Evolutionary conservation across 2,329 filamentous ascomycete species (phyloP).

Genomic region (Escovopsis sp.): DNA sequence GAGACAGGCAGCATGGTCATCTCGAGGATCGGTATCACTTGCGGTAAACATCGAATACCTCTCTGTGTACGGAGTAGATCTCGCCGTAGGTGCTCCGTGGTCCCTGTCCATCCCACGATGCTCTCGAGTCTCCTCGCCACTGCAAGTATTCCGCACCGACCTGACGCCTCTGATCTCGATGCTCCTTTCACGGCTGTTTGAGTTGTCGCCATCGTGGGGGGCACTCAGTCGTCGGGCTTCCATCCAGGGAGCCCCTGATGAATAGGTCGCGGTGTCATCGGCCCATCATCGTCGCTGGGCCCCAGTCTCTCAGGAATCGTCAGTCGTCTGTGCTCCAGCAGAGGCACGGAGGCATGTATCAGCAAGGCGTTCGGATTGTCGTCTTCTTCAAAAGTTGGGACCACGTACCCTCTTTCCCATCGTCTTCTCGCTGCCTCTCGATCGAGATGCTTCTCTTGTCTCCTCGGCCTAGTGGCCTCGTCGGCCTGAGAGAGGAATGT

Average conservation of each 20-base stretch:
- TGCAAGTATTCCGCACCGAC: too few species aligned
- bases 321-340: background rate
- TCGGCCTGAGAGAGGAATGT: background rate
- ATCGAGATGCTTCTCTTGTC: background rate
- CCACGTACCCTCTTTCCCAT: background rate
- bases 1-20: too few species aligned
- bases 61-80: too few species aligned
- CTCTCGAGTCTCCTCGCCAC: too few species aligned
- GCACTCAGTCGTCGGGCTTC: too few species aligned
- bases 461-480: background rate
- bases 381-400: background rate
- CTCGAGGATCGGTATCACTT: too few species aligned
- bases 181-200: too few species aligned
- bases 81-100: too few species aligned
- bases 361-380: background rate
- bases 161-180: too few species aligned
- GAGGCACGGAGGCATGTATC: background rate
- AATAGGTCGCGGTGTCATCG: background rate
- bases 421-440: background rate
- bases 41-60: too few species aligned
- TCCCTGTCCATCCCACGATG: too few species aligned
- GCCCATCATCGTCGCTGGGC: background rate
- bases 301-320: background rate
- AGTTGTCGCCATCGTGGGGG: too few species aligned
- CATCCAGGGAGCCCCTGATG: background rate